Conservation (phyloP, 2,329 filamentous ascomycete genomes). For the Neoscytalidium dimidiatum region DNA sequence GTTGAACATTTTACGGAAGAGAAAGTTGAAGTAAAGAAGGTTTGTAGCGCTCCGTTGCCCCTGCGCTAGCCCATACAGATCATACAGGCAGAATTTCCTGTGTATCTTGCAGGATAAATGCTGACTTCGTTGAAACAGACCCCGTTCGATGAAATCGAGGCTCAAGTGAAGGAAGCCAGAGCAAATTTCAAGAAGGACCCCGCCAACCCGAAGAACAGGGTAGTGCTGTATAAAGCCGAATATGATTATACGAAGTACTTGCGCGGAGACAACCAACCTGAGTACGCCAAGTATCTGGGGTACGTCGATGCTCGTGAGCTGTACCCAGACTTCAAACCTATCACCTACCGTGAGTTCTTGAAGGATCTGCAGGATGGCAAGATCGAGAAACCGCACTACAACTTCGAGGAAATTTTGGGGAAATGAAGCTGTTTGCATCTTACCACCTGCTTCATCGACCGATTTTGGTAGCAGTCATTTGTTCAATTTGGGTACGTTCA, state of each 20-base stretch:
- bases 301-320: conserved; percentile 56
- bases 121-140: neutral
- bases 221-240: neutral
- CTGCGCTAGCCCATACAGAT: too few species aligned
- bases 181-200: neutral
- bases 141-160: neutral
- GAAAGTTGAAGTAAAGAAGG: conserved; percentile 23
- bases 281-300: conserved; percentile 56
- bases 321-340: conserved; percentile 52
- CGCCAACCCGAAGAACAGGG: neutral
- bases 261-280: conserved; percentile 56
- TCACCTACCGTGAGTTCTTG: neutral
- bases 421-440: too few species aligned
- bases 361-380: neutral
- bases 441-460: too few species aligned
- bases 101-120: neutral
- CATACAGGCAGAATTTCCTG: too few species aligned
- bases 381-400: neutral
- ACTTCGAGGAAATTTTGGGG: neutral
- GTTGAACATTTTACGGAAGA: conserved; percentile 54
- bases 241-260: conserved; percentile 37
- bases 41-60: neutral
- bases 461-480: too few species aligned
- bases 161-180: neutral
- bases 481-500: too few species aligned